These are phyloP conservation scores for Sungouiella thailandica DNA, from an alignment of 805 yeast genomes.

Conservation along the genomic window DNA sequence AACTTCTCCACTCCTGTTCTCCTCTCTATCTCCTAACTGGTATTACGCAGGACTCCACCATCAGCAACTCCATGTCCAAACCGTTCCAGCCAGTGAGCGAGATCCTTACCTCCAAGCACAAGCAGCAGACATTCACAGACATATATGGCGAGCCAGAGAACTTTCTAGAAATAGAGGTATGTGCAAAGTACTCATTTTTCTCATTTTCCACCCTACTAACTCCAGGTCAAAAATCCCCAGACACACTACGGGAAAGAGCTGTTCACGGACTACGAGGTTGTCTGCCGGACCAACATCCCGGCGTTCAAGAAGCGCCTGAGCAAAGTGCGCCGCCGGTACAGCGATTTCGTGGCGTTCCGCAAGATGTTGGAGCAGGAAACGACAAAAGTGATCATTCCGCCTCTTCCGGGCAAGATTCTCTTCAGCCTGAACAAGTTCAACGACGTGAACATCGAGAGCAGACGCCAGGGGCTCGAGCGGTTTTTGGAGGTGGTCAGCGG, in stretches of 20 bases:
- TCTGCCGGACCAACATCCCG: constrained; percentile 88
- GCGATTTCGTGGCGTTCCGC: constrained; percentile 82
- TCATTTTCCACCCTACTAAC: constrained; percentile 15
- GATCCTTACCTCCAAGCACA: constrained; percentile 34
- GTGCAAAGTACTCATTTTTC: constrained; percentile 5
- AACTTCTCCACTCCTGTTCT: no score
- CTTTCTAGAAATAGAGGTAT: constrained; percentile 84
- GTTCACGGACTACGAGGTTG: constrained; percentile 89
- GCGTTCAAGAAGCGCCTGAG: constrained; percentile 64
- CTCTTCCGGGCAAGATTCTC: constrained; percentile 83
- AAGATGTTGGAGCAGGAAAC: constrained; percentile 71
- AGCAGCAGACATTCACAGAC: constrained; percentile 65
- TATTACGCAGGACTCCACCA: no score
- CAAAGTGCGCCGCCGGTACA: constrained; percentile 77
- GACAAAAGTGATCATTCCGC: constrained; percentile 76
- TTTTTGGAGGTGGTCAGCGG: constrained; percentile 79
- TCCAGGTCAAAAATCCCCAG: constrained; percentile 58
- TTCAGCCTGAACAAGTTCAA: constrained; percentile 64
- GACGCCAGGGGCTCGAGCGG: constrained; percentile 78
- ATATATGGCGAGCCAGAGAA: constrained; percentile 93
- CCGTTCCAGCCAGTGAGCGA: constrained; percentile 43
- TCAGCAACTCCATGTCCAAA: constrained; percentile 30
- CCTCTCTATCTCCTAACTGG: no score
- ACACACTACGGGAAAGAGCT: constrained; percentile 65
- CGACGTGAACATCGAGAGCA: constrained; percentile 75